Evolutionary conservation across 495 filamentous ascomycete species (phyloP).

Genomic region (Penicillium odoratum): DNA sequence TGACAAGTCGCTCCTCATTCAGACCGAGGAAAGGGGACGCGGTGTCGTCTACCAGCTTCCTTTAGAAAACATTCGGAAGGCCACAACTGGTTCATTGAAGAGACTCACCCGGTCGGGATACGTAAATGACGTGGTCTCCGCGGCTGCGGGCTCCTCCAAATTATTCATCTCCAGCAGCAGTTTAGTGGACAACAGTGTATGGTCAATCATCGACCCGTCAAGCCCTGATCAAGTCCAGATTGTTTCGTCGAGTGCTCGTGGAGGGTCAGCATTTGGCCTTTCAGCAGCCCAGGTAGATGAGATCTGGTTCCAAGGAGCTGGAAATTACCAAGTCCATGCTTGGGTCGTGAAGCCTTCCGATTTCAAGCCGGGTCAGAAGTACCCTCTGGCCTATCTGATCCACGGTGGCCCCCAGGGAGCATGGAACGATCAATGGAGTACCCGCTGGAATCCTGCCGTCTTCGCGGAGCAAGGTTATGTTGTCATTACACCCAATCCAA

Average conservation of each 20-base stretch:
- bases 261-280: slow-evolving; percentile 71
- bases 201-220: slow-evolving; percentile 58
- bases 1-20: slow-evolving; percentile 61
- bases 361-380: slow-evolving; percentile 71
- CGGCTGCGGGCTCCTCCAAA: slow-evolving; percentile 46
- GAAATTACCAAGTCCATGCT: slow-evolving; percentile 69
- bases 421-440: slow-evolving; percentile 83
- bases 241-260: slow-evolving; percentile 66
- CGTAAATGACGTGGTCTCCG: slow-evolving; percentile 57
- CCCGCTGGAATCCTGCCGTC: slow-evolving; percentile 86
- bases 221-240: slow-evolving; percentile 37
- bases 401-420: slow-evolving; percentile 89
- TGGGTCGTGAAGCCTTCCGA: slow-evolving; percentile 78
- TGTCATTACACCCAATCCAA: slow-evolving; percentile 84
- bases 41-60: slow-evolving; percentile 65
- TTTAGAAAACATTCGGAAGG: slow-evolving; percentile 47
- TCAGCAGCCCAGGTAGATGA: slow-evolving; percentile 61
- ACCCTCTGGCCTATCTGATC: slow-evolving; percentile 80
- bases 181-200: slow-evolving; percentile 68
- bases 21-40: slow-evolving; percentile 65
- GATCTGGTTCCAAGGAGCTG: slow-evolving; percentile 67
- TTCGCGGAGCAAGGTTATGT: slow-evolving; percentile 93
- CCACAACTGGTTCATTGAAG: slow-evolving; percentile 53
- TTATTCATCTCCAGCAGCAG: slow-evolving; percentile 67
- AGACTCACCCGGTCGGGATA: slow-evolving; percentile 61